Percentiles rank a stretch among this genome's conserved stretches.
Evolutionary conservation across 495 filamentous ascomycete genomes (phyloP).

Genomic region (Neurospora sp.): DNA sequence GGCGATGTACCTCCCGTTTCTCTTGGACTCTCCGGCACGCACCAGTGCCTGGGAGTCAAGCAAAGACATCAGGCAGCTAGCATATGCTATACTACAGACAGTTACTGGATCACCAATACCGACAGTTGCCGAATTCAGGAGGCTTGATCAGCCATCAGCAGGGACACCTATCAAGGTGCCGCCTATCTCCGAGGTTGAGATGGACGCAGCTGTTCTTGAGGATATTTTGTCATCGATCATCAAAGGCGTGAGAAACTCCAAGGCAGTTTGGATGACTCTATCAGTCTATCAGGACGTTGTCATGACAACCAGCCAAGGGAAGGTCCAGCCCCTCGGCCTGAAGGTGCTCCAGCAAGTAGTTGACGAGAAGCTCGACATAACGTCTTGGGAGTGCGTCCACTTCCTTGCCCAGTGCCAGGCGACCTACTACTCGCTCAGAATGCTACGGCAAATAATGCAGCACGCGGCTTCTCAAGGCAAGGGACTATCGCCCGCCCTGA

Average conservation of each 20-base stretch:
- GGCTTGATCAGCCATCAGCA: constrained; percentile 16
- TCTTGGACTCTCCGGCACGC: constrained; percentile 48
- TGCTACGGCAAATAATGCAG: constrained; percentile 46
- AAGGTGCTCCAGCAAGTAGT: constrained; percentile 16
- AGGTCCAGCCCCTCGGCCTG: constrained; percentile 14
- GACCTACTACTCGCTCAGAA: constrained; percentile 55
- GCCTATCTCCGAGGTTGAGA: neutral
- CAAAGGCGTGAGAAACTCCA: neutral
- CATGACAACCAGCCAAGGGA: constrained; percentile 24
- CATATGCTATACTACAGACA: constrained; percentile 47
- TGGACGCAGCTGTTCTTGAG: neutral
- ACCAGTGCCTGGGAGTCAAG: constrained; percentile 57
- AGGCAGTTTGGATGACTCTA: constrained; percentile 27
- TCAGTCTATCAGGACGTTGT: constrained; percentile 34
- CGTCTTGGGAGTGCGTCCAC: constrained; percentile 53
- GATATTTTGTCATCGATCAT: constrained; percentile 7
- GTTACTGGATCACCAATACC: constrained; percentile 10
- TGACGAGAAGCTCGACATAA: constrained; percentile 8
- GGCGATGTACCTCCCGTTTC: constrained; percentile 47
- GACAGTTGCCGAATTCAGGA: constrained; percentile 20
- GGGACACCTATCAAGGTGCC: constrained; percentile 10
- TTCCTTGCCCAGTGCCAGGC: constrained; percentile 53
- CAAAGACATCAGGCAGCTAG: constrained; percentile 41
- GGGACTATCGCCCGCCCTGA: neutral
- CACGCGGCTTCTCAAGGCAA: constrained; percentile 7